These are phyloP conservation scores for Adansonia grandidieri DNA, from an alignment of 441 rosid species.

Conservation along the genomic window DNA sequence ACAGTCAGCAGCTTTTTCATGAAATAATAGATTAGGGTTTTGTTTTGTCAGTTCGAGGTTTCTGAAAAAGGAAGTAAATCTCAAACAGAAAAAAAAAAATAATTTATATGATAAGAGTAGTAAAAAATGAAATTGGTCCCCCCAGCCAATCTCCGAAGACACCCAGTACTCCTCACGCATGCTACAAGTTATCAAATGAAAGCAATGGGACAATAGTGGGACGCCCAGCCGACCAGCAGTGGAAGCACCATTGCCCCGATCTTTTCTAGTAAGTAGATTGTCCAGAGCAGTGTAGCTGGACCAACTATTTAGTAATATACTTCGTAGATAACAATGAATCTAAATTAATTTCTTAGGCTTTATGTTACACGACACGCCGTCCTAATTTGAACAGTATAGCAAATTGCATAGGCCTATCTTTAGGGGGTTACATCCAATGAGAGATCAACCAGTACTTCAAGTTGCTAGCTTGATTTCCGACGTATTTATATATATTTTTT, in stretches of 20 bases:
- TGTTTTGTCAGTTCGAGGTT: neutral
- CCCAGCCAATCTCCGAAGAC: neutral
- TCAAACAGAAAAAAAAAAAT: neutral
- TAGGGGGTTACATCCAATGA: neutral
- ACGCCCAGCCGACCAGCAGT: neutral
- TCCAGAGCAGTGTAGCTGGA: neutral
- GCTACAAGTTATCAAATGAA: constrained; percentile 11
- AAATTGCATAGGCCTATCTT: neutral
- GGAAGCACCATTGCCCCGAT: neutral
- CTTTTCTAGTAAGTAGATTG: neutral
- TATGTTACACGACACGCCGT: neutral
- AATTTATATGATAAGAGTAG: neutral
- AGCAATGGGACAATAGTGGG: constrained; percentile 18
- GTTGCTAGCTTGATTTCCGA: neutral
- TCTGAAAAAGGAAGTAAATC: neutral
- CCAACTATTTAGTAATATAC: neutral
- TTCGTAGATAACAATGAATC: neutral
- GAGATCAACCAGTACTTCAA: neutral
- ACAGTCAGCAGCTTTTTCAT: neutral
- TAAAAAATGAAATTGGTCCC: neutral
- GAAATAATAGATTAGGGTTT: neutral
- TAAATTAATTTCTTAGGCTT: neutral
- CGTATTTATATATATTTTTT: no score
- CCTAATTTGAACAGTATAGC: constrained; percentile 1
- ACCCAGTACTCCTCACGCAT: neutral